A percentile compares a stretch with the other conserved stretches of the same genome.
These are phyloP conservation scores for Eragrostis tef DNA, from an alignment of 202 grass and related monocot species.

Conservation along the genomic window DNA sequence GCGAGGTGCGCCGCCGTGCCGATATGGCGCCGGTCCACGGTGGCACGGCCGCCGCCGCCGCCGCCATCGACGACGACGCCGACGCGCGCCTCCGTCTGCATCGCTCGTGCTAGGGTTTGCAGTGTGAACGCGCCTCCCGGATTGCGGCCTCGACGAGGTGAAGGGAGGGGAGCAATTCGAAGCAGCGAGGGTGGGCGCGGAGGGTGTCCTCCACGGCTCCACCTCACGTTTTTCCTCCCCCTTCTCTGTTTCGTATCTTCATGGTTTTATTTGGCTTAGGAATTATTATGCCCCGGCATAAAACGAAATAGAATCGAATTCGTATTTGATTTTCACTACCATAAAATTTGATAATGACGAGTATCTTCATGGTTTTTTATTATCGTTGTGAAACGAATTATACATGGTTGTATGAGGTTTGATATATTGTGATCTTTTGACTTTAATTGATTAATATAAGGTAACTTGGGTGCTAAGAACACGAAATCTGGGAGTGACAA, in stretches of 20 bases:
- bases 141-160: not conserved
- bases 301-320: not conserved
- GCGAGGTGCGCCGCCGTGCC: constrained; percentile 64
- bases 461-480: no score
- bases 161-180: constrained; percentile 14
- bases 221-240: constrained; percentile 28
- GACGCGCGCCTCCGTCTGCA: constrained; percentile 70
- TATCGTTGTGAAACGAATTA: no score
- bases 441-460: no score
- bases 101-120: constrained; percentile 26
- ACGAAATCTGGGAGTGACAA: no score
- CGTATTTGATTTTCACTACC: not conserved
- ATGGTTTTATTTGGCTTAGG: not conserved
- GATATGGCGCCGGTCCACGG: constrained; percentile 45
- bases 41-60: not conserved
- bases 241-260: not conserved
- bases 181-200: constrained; percentile 35
- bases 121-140: not conserved
- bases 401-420: not conserved
- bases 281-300: not conserved
- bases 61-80: constrained; percentile 58
- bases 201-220: constrained; percentile 16
- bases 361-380: no score
- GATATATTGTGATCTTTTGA: not conserved
- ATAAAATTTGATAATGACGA: not conserved